Base-by-base conservation (phyloP, 164 flowering plant genomes). In the Malania oleifera region DNA sequence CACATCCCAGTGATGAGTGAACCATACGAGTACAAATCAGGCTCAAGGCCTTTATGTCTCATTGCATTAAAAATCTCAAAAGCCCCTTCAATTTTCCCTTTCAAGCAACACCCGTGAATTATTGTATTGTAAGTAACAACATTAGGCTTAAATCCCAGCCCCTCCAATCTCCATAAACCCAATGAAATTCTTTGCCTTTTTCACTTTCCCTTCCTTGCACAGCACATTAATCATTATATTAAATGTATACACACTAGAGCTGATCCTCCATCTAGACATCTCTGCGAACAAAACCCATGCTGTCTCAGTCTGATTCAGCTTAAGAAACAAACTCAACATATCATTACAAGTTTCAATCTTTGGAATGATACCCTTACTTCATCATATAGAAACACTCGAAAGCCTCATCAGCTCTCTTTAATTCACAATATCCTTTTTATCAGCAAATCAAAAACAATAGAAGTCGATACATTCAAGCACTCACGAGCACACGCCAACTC, bases 151-250 rank as follows among this genome's bases (percentile, higher is more conserved):
- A 88, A 61, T 22, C 91, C 92, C 45, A 71, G 53, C 51, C 52
- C 62, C 72, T 80, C n/a, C n/a, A n/a, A n/a, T n/a, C n/a, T n/a
- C 87, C 98, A 91, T 91, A 44, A 59, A 29, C 2, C 62, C 74
- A 8, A 83, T 38, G 53, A 91, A 80, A 51, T 74, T 82, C 66
- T 75, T 81, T 0, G 96, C 96, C 73, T 77, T 88, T 57, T 88
- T 86, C 73, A 86, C 29, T 68, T 91, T 85, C 73, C 96, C 98
- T 77, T 91, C 91, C 67, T 77, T 83, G 37, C 90, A 86, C 75
- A 88, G 59, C 50, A 78, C 72, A 75, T 88, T 88, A 44, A 88
- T 78, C 96, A 91, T 86, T 46, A 88, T 83, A 62, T 88, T 91
- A 61, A 78, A 86, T 0, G 96, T 91, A 25, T 64, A 63, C 14